Percentiles rank a stretch among this genome's conserved stretches.
Conservation (phyloP, 192 early-diverging fungal genomes). For the Backusella sp. region DNA sequence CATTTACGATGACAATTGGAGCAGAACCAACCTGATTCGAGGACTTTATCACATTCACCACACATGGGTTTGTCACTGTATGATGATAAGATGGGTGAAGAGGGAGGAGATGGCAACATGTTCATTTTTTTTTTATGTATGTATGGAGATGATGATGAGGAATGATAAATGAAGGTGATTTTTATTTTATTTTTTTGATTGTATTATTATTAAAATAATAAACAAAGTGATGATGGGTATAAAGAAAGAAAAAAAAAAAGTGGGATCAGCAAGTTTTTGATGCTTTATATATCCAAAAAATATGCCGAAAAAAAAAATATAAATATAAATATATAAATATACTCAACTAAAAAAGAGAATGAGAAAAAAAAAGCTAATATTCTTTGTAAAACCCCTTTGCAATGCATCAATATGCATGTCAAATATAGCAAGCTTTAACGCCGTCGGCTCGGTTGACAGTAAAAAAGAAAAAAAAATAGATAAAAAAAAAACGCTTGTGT, state of each 20-base stretch:
- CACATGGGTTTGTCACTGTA: constrained; percentile 16
- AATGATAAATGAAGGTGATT: not conserved
- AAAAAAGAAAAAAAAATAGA: not conserved
- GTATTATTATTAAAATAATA: not conserved
- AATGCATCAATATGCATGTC: constrained; percentile 1
- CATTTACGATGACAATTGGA: constrained; percentile 33
- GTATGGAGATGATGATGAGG: not conserved
- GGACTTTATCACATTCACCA: constrained; percentile 27
- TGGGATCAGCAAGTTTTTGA: not conserved
- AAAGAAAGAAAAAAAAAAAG: not conserved
- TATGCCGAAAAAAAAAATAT: not conserved
- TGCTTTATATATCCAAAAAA: not conserved
- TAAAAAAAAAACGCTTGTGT: not conserved
- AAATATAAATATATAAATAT: not conserved
- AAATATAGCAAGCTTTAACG: constrained; percentile 11
- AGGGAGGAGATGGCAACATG: constrained; percentile 20
- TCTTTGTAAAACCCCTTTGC: not conserved
- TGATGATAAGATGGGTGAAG: constrained; percentile 10
- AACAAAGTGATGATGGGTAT: not conserved
- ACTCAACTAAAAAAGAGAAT: not conserved
- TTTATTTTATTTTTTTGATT: not conserved
- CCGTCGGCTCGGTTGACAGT: constrained; percentile 15
- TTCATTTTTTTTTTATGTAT: not conserved
- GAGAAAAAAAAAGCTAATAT: not conserved
- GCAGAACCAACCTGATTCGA: constrained; percentile 34